Conservation (phyloP, 2,329 filamentous ascomycete genomes). For the Aphanocladium album region DNA sequence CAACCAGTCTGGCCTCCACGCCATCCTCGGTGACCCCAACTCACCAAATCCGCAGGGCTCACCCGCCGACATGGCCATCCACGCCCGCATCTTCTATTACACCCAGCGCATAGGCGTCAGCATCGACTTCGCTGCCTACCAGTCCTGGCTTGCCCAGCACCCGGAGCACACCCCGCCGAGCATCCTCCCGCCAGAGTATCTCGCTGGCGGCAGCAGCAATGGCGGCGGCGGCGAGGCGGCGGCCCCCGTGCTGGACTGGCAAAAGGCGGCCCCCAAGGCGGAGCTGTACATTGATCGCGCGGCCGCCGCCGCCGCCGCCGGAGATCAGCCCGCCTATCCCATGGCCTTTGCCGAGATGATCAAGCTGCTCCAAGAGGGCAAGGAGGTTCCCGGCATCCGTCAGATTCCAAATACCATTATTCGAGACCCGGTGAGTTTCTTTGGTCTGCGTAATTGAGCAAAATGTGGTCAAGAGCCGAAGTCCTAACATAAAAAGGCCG, state of each 20-base stretch:
- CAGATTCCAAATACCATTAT: constrained; percentile 79
- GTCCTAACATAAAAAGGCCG: constrained; percentile 27
- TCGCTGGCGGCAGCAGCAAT: constrained; percentile 6
- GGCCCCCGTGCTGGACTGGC: constrained; percentile 36
- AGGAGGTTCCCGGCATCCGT: constrained; percentile 80
- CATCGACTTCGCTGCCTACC: constrained; percentile 65
- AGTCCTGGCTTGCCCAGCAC: constrained; percentile 50
- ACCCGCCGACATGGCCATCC: constrained; percentile 55
- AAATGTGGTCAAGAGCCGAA: background rate
- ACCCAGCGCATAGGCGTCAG: constrained; percentile 42
- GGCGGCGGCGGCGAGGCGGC: constrained; percentile 11
- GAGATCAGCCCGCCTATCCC: constrained; percentile 66
- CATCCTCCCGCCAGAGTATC: constrained; percentile 32
- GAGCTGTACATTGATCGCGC: constrained; percentile 42
- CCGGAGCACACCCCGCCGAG: constrained; percentile 30
- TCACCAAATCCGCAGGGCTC: constrained; percentile 39
- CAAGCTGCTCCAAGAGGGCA: constrained; percentile 74
- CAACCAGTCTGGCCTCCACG: constrained; percentile 55
- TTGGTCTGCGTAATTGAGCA: background rate
- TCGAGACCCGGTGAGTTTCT: constrained; percentile 56
- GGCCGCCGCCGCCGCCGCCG: constrained; percentile 18
- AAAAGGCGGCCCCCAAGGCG: constrained; percentile 43
- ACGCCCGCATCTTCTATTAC: constrained; percentile 66
- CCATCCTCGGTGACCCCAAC: constrained; percentile 55
- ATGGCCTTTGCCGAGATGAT: constrained; percentile 81